Evolutionary conservation across 2,329 filamentous ascomycete species (phyloP), one percentile per base, ranked within the genome.

Genomic region (Elsinoe ampelina): DNA sequence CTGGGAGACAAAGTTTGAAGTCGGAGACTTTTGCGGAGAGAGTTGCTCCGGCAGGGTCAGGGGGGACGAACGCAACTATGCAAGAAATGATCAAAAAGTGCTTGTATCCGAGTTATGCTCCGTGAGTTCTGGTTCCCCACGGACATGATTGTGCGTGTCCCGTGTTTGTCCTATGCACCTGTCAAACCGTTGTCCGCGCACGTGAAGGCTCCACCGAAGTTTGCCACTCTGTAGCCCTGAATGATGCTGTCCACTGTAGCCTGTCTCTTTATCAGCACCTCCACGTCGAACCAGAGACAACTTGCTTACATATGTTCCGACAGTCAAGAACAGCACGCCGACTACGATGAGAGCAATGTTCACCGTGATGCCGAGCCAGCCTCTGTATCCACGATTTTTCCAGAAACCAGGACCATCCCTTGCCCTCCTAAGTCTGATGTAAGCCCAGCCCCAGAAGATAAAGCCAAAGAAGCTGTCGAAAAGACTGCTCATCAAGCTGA

Each of bases 391-490:
- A 34, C 80, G 74, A 1, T 72, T 73, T 60, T 75, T 78, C 52
- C 79, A 76, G 32, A 80, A 76, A 0, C 75, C 72, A 2, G 77
- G 67, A 5, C 78, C 76, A 35, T 81, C 77, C 61, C 88, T 85
- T 1, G 80, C 85, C 17, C 73, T 74, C 48, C 86, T 79, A 86
- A 92, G 88, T 57, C 86, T 80, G 66, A 90, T 80, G 67, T 89
- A 92, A 0, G 87, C 87, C 1, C 89, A 80, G 11, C 86, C 87
- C 87, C 87, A 96, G 76, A 95, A 96, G 67, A 95, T 95, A 76
- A 95, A 96, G 20, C 91, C 91, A 65, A 92, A 92, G 78, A 90
- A 92, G 55, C 87, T 92, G 72, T 95, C 89, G 67, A 95, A 95
- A 1, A 95, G 80, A 3, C 89, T 89, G n/a, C 84, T 87, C 85